Evolutionary conservation across 306 rosid species (phyloP).

Genomic region (Cucumis sativus): Cucumber_9930_V3 NC_026656.2:18756501-18757000

Average conservation of each 20-base stretch:
- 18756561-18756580: constrained; percentile 49
- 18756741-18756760: not conserved
- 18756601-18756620: constrained; percentile 79
- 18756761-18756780: not conserved
- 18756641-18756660: constrained; percentile 80
- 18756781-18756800: not conserved
- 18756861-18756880: not conserved
- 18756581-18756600: constrained; percentile 76
- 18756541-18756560: constrained; percentile 85
- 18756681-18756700: not conserved
- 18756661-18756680: not conserved
- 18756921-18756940: constrained; percentile 93
- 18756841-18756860: not conserved
- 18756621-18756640: constrained; percentile 61
- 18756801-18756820: not conserved
- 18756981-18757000: constrained; percentile 98
- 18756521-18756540: constrained; percentile 81
- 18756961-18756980: constrained; percentile 95
- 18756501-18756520: constrained; percentile 73
- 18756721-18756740: not conserved
- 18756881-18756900: constrained; percentile 45
- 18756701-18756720: not conserved
- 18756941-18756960: constrained; percentile 86
- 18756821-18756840: not conserved
- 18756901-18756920: constrained; percentile 55